Conservation (phyloP, 2,329 filamentous ascomycete species). For the Amesomyces nigricolor region DNA sequence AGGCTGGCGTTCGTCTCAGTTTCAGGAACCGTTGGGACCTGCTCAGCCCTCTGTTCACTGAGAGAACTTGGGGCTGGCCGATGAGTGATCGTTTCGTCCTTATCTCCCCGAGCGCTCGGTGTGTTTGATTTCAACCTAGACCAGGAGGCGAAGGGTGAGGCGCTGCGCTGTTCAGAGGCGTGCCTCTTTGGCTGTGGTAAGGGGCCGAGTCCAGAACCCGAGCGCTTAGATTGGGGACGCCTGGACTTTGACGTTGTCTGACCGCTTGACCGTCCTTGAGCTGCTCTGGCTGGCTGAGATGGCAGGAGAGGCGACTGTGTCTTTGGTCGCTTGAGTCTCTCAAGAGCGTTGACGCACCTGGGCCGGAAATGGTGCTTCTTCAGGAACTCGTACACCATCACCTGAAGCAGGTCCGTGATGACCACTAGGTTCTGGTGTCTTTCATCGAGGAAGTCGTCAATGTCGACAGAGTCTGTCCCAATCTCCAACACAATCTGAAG, state of each 20-base stretch:
- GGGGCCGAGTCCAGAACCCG: slow-evolving; percentile 3
- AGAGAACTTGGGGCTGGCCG: not conserved
- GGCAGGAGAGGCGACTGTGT: not conserved
- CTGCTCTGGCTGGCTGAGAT: not conserved
- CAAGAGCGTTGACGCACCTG: slow-evolving; percentile 28
- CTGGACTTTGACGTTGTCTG: not conserved
- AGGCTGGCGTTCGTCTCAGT: not conserved
- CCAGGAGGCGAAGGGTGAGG: slow-evolving; percentile 36
- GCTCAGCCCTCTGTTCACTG: not conserved
- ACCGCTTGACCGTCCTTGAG: not conserved
- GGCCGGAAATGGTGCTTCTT: slow-evolving; percentile 65
- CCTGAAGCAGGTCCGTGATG: slow-evolving; percentile 60
- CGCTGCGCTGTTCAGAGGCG: slow-evolving; percentile 3
- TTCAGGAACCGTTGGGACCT: not conserved
- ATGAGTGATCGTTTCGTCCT: not conserved
- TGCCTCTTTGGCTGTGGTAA: not conserved
- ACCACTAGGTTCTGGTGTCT: slow-evolving; percentile 45
- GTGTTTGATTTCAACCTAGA: slow-evolving; percentile 30
- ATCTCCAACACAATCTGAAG: slow-evolving; percentile 53
- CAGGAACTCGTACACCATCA: slow-evolving; percentile 69
- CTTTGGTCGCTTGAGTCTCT: slow-evolving; percentile 10
- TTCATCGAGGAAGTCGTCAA: slow-evolving; percentile 41
- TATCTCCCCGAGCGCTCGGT: slow-evolving; percentile 26
- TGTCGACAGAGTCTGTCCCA: slow-evolving; percentile 3
- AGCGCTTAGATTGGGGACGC: not conserved